These are phyloP conservation scores for Parmelia sp. DNA, from an alignment of 495 filamentous ascomycete genomes.

Conservation along the genomic window DNA sequence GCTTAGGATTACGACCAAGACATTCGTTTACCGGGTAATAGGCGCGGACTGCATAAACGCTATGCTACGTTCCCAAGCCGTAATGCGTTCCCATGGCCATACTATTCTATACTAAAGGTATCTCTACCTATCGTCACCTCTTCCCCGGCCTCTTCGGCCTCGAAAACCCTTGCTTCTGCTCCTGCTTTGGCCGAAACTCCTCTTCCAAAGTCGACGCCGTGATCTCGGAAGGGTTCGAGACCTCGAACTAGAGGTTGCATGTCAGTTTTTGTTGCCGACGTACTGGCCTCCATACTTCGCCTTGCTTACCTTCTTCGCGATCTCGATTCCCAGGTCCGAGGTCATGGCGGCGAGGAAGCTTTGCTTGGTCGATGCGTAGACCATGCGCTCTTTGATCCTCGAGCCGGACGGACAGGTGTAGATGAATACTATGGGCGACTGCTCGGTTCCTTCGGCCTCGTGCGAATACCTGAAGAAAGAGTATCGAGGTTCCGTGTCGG, in stretches of 20 bases:
- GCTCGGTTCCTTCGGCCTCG: conserved; percentile 45
- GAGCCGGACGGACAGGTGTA: conserved; percentile 81
- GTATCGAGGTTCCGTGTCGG: conserved; percentile 77
- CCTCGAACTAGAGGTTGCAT: conserved; percentile 48
- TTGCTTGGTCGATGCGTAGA: conserved; percentile 79
- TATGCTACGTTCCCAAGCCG: background rate
- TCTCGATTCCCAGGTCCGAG: conserved; percentile 60
- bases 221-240: conserved; percentile 69
- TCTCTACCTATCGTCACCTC: conserved; percentile 10
- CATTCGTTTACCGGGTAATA: background rate
- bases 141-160: conserved; percentile 83
- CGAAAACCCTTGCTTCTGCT: conserved; percentile 67
- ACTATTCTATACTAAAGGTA: background rate
- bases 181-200: conserved; percentile 68
- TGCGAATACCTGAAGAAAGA: conserved; percentile 75
- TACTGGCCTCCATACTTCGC: background rate
- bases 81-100: background rate
- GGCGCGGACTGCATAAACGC: background rate
- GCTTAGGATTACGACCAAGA: background rate
- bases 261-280: background rate
- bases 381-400: conserved; percentile 89
- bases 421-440: conserved; percentile 74
- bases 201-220: conserved; percentile 61
- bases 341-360: conserved; percentile 62
- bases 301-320: conserved; percentile 62